phyloP scores from a whole-genome alignment of 495 filamentous ascomycete genomes.

The Cenococcum geophilum region DNA sequence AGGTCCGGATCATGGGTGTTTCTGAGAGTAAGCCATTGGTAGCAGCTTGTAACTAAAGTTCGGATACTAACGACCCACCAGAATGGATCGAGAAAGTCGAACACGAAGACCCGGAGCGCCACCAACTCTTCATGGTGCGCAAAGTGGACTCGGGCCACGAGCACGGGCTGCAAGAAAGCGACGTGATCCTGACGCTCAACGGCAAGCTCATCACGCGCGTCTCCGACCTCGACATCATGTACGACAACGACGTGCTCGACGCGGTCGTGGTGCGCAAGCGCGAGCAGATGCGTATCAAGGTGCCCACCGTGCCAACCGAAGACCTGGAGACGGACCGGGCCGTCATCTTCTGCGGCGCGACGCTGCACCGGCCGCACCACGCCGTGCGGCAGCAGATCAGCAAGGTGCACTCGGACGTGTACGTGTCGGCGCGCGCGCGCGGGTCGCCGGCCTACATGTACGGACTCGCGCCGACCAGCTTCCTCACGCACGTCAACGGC shows the following conservation, averaged over 20 bases:
- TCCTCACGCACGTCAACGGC: conserved; percentile 92
- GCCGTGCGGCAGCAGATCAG: conserved; percentile 95
- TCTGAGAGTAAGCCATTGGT: conserved; percentile 48
- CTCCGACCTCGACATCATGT: conserved; percentile 93
- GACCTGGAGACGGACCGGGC: conserved; percentile 89
- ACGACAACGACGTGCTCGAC: conserved; percentile 75
- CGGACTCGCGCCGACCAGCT: conserved; percentile 90
- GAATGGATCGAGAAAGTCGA: conserved; percentile 91
- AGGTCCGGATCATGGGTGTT: conserved; percentile 97
- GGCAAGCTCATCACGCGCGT: conserved; percentile 87
- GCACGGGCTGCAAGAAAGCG: conserved; percentile 71
- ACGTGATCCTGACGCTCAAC: conserved; percentile 88
- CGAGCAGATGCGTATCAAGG: conserved; percentile 66
- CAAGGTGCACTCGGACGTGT: conserved; percentile 95
- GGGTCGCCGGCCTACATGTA: conserved; percentile 73
- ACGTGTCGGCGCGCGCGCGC: conserved; percentile 64
- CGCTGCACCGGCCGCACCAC: conserved; percentile 88
- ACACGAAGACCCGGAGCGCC: conserved; percentile 75
- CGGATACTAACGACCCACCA: background rate
- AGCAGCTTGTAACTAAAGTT: background rate
- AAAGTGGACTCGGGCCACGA: conserved; percentile 73
- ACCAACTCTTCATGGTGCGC: conserved; percentile 97
- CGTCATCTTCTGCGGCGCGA: conserved; percentile 90
- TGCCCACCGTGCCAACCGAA: conserved; percentile 81
- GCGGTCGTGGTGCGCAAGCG: conserved; percentile 83